Evolutionary conservation across 208 protist genomes (phyloP).

Genomic region (Trypanosoma scelopori): DNA sequence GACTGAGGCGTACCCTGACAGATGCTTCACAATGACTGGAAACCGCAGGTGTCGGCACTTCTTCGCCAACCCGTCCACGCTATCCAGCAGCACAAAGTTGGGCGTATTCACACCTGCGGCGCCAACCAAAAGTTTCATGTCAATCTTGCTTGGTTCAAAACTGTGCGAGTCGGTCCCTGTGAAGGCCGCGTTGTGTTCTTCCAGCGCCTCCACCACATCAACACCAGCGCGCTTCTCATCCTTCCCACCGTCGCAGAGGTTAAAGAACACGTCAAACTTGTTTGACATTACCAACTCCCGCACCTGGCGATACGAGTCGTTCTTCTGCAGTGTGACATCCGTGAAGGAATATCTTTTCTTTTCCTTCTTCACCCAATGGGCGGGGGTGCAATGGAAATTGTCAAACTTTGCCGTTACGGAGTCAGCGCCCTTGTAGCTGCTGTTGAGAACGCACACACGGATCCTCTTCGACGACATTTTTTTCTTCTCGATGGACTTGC

Average conservation of each 20-base stretch:
- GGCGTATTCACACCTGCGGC: conserved; percentile 75
- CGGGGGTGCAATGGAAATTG: conserved; percentile 80
- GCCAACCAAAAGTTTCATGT: conserved; percentile 88
- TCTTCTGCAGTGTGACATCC: conserved; percentile 72
- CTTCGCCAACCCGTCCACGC: conserved; percentile 64
- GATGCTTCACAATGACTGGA: conserved; percentile 90
- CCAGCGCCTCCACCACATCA: conserved; percentile 80
- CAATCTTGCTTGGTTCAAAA: conserved; percentile 89
- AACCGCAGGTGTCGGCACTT: conserved; percentile 84
- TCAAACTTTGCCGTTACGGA: conserved; percentile 74
- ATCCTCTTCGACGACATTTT: conserved; percentile 18
- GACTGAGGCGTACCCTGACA: conserved; percentile 84
- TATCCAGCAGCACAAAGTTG: conserved; percentile 81
- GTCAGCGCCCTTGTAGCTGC: conserved; percentile 80
- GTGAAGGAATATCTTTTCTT: conserved; percentile 69
- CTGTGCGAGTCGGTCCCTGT: conserved; percentile 82
- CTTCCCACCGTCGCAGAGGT: conserved; percentile 85
- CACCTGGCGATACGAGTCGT: conserved; percentile 65
- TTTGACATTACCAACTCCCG: conserved; percentile 76
- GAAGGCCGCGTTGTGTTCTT: conserved; percentile 88
- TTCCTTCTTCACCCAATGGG: conserved; percentile 77
- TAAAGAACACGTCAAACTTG: conserved; percentile 89
- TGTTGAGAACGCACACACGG: conserved; percentile 80
- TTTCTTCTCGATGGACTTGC: not conserved
- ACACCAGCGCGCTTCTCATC: conserved; percentile 85